Conservation (phyloP, 2,329 filamentous ascomycete species). For the Colletotrichum simmondsii region DNA sequence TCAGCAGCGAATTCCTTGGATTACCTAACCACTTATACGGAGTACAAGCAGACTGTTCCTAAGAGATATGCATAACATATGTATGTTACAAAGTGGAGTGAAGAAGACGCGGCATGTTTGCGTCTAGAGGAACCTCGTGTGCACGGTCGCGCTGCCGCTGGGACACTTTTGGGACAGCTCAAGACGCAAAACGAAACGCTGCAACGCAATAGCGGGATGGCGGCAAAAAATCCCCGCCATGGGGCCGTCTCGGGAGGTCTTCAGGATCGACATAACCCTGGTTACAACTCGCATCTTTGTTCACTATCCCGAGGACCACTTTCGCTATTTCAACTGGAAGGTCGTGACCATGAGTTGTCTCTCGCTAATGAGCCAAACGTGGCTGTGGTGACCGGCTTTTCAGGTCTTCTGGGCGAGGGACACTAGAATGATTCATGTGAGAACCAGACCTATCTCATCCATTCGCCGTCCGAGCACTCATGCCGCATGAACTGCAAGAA, state of each 20-base stretch:
- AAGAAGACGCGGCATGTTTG: not conserved
- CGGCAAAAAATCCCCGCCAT: not conserved
- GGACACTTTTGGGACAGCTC: not conserved
- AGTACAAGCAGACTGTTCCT: not conserved
- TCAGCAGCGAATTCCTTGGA: not conserved
- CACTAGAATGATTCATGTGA: not conserved
- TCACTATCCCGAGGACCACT: not conserved
- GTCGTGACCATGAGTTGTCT: not conserved
- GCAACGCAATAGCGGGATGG: conserved; percentile 10
- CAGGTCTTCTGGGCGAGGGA: not conserved
- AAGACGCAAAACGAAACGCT: conserved; percentile 20
- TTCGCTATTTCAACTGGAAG: not conserved
- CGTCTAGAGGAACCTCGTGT: not conserved
- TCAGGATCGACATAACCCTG: conserved; percentile 5
- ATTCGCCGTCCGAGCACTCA: conserved; percentile 4
- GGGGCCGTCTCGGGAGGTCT: conserved; percentile 14
- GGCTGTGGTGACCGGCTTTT: not conserved
- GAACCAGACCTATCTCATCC: not conserved
- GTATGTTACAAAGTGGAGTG: not conserved
- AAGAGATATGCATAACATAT: not conserved
- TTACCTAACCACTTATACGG: not conserved
- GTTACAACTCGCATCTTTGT: not conserved
- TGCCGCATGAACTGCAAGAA: not conserved
- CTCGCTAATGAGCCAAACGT: not conserved
- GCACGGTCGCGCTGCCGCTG: not conserved